Percentiles rank a stretch among this genome's conserved stretches.
phyloP scores from a whole-genome alignment of 768 basidiomycete genomes.

The Collybia sordida region DNA sequence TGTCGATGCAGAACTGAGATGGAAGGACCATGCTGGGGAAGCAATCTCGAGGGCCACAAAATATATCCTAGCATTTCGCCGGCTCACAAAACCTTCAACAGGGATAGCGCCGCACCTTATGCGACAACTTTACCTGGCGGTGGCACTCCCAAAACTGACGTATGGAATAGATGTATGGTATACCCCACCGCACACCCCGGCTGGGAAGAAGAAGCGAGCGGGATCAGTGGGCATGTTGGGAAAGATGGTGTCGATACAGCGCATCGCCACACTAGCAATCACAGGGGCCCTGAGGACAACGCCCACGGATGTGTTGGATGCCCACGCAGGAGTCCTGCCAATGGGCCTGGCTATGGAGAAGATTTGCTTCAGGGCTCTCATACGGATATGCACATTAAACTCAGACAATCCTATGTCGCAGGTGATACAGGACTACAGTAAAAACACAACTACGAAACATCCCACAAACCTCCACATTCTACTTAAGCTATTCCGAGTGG shows the following conservation, averaged over 20 bases:
- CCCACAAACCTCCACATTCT: background rate
- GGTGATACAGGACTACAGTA: no score
- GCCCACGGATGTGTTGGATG: conserved; percentile 4
- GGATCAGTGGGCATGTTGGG: background rate
- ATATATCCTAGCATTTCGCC: background rate
- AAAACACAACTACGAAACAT: background rate
- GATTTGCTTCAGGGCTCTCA: conserved; percentile 1
- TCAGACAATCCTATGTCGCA: conserved; percentile 15
- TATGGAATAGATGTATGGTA: conserved; percentile 13
- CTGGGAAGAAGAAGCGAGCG: background rate
- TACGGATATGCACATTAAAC: conserved; percentile 4
- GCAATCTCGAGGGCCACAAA: conserved; percentile 15
- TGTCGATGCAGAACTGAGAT: conserved; percentile 26
- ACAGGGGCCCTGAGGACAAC: conserved; percentile 10
- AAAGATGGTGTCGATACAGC: conserved; percentile 4
- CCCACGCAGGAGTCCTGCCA: conserved; percentile 5
- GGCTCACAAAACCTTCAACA: conserved; percentile 6
- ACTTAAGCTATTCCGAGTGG: no score
- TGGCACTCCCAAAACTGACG: conserved; percentile 26
- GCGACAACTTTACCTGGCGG: conserved; percentile 22
- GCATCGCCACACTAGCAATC: conserved; percentile 2
- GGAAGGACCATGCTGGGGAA: conserved; percentile 3
- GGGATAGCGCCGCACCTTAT: conserved; percentile 12
- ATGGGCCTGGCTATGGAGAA: conserved; percentile 6
- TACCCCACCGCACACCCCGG: background rate